Percentiles rank a stretch among this genome's conserved stretches.
Conservation (phyloP, 257 asterid species). For the Rhazya stricta region DNA sequence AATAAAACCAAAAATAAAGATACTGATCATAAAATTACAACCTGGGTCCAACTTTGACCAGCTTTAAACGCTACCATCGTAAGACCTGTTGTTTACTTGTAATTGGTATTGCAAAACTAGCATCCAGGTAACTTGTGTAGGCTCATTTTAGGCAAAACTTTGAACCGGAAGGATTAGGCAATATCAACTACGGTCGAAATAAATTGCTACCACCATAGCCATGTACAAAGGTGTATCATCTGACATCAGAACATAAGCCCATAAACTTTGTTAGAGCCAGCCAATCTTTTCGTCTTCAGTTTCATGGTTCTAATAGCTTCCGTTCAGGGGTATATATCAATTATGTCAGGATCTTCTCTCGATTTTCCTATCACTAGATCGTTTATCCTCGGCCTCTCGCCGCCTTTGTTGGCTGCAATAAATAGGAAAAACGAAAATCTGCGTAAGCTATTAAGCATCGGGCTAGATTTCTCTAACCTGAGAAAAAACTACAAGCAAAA, state of each 20-base stretch:
- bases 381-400: constrained; percentile 37
- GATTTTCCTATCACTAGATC: constrained; percentile 31
- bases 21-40: neutral
- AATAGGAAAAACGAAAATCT: neutral
- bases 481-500: neutral
- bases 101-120: neutral
- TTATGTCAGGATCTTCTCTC: constrained; percentile 36
- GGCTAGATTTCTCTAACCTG: neutral
- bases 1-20: neutral
- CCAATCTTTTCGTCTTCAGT: neutral
- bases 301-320: constrained; percentile 6
- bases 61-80: neutral
- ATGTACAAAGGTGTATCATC: constrained; percentile 3
- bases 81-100: neutral
- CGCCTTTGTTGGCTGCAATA: constrained; percentile 37
- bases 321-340: neutral
- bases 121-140: neutral
- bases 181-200: neutral
- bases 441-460: neutral
- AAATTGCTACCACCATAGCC: neutral
- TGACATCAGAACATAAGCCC: neutral
- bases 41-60: neutral
- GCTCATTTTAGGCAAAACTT: neutral
- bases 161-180: neutral
- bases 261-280: neutral